phyloP scores from a whole-genome alignment of 106 monocot genomes.

The Acorus gramineus region DNA sequence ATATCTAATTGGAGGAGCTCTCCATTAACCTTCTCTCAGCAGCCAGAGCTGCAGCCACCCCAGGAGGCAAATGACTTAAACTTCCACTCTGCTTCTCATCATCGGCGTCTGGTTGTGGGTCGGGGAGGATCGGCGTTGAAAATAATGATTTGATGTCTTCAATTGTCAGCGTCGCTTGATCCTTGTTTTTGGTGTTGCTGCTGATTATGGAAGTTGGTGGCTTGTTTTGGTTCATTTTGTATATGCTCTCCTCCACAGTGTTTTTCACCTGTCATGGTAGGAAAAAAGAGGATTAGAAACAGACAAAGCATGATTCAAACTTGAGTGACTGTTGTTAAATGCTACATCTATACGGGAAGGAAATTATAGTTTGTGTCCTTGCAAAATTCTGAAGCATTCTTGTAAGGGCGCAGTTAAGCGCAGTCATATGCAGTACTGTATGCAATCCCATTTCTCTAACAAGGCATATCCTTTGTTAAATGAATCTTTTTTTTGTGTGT shows the following conservation, averaged over 20 bases:
- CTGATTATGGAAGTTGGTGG: constrained; percentile 20
- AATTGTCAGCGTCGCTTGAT: constrained; percentile 53
- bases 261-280: constrained; percentile 47
- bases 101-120: constrained; percentile 12
- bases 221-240: constrained; percentile 61
- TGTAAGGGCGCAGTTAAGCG: too few species aligned
- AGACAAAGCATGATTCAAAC: background rate
- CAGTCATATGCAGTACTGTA: too few species aligned
- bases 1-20: background rate
- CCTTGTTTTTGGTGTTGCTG: constrained; percentile 40
- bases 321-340: too few species aligned
- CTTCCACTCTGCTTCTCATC: constrained; percentile 12
- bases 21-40: constrained; percentile 68
- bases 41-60: constrained; percentile 75
- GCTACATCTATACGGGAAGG: too few species aligned
- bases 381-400: too few species aligned
- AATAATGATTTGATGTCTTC: constrained; percentile 70
- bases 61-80: constrained; percentile 47
- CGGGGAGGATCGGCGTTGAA: constrained; percentile 13
- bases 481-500: too few species aligned
- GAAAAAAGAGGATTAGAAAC: background rate
- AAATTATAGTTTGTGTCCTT: too few species aligned
- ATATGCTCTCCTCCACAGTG: constrained; percentile 91
- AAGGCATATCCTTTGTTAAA: too few species aligned
- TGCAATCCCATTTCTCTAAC: too few species aligned